These are phyloP conservation scores for Aristolochia fimbriata DNA, from an alignment of 164 flowering plant species.

Conservation along the genomic window DNA sequence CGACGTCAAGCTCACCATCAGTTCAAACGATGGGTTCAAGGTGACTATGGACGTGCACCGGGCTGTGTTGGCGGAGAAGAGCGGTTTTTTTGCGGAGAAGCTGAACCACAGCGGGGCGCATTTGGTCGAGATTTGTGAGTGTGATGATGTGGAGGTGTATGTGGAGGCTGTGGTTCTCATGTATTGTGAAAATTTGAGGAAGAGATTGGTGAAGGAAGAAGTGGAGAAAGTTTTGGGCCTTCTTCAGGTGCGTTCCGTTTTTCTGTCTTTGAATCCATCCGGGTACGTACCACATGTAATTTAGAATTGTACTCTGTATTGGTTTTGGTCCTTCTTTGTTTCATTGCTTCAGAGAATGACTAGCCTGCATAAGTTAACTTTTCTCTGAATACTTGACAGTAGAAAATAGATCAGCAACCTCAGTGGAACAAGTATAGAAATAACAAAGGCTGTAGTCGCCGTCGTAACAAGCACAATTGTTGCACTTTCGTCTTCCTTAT, in stretches of 20 bases:
- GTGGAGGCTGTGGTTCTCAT: conserved; percentile 75
- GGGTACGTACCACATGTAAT: neutral
- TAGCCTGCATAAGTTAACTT: neutral
- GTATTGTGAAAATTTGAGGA: conserved; percentile 71
- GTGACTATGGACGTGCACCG: conserved; percentile 66
- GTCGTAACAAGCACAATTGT: no score
- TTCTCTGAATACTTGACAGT: no score
- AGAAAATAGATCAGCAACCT: no score
- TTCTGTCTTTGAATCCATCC: neutral
- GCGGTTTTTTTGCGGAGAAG: conserved; percentile 73
- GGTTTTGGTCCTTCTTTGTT: neutral
- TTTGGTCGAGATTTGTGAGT: conserved; percentile 77
- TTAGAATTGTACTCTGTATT: neutral
- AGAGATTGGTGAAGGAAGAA: conserved; percentile 51
- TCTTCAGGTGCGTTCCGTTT: conserved; percentile 46
- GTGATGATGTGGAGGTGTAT: conserved; percentile 84
- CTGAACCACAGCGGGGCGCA: conserved; percentile 31
- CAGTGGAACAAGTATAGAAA: no score
- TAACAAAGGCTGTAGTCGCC: no score
- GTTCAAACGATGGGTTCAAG: conserved; percentile 44
- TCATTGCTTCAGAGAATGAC: neutral
- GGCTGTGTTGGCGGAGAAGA: conserved; percentile 43
- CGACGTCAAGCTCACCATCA: conserved; percentile 66
- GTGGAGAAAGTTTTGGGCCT: conserved; percentile 56
- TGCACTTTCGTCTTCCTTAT: no score